Conservation (phyloP, 768 basidiomycete species). For the Rhodotorula sphaerocarpa region DNA sequence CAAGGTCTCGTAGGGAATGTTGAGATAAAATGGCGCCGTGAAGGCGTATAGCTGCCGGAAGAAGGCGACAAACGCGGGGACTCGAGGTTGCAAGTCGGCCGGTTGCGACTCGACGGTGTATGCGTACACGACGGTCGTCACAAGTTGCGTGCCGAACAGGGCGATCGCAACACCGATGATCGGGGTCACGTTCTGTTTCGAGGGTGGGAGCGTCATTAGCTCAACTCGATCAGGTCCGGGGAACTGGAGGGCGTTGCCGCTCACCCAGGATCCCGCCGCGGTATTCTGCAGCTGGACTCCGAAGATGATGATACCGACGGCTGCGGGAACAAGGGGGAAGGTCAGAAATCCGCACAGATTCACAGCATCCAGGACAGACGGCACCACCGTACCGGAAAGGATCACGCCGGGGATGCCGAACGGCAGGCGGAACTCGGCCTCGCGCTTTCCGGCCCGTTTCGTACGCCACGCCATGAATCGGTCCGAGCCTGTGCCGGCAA, state of each 20-base stretch:
- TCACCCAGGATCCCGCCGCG: constrained; percentile 2
- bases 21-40: constrained; percentile 30
- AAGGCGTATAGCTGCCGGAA: constrained; percentile 25
- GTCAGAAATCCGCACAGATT: too few relatives aligned
- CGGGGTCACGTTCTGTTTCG: constrained; percentile 18
- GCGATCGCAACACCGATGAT: constrained; percentile 30
- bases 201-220: neutral
- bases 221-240: neutral
- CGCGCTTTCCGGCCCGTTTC: constrained; percentile 28
- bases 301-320: constrained; percentile 30
- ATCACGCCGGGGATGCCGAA: constrained; percentile 34
- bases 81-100: neutral
- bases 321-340: neutral
- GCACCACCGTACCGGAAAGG: too few relatives aligned
- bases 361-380: too few relatives aligned
- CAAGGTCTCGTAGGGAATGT: constrained; percentile 14
- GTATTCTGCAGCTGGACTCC: constrained; percentile 24
- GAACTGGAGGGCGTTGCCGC: too few relatives aligned
- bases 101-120: constrained; percentile 21
- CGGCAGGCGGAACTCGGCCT: constrained; percentile 34
- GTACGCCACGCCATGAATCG: constrained; percentile 32
- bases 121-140: constrained; percentile 23
- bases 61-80: constrained; percentile 23
- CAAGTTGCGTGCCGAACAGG: constrained; percentile 23
- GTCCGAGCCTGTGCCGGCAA: constrained; percentile 37